Evolutionary conservation across 371 early-diverging fungal genomes (phyloP).

Genomic region (Blyttiomyces sp.): DNA sequence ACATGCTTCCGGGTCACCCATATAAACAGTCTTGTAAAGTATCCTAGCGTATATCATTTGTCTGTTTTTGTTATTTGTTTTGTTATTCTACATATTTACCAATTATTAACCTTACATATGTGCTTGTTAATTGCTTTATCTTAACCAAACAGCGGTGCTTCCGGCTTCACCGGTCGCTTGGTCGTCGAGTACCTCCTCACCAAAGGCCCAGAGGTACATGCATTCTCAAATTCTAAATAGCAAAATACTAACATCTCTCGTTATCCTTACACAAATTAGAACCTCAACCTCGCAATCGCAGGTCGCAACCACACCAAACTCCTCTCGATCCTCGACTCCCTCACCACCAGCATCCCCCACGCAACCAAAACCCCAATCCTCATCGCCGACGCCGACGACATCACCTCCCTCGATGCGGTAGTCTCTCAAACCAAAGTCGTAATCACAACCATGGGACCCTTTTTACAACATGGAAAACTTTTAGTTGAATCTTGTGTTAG

Average conservation of each 20-base stretch:
- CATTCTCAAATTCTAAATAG: too few species aligned
- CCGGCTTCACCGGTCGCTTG: slow-evolving; percentile 79
- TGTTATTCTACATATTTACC: too few species aligned
- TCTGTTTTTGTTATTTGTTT: too few species aligned
- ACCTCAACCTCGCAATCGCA: slow-evolving; percentile 56
- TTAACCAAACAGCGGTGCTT: slow-evolving; percentile 92
- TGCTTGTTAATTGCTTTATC: too few species aligned
- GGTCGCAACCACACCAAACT: slow-evolving; percentile 67
- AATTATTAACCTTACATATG: too few species aligned
- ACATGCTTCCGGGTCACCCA: too few species aligned
- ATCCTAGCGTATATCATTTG: too few species aligned
- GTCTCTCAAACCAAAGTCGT: slow-evolving; percentile 68
- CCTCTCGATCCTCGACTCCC: slow-evolving; percentile 23
- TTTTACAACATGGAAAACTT: slow-evolving; percentile 61
- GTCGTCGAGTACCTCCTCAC: slow-evolving; percentile 66
- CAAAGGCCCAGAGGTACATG: slow-evolving; percentile 13
- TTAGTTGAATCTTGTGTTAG: slow-evolving; percentile 80
- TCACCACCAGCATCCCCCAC: slow-evolving; percentile 12
- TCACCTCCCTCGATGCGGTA: slow-evolving; percentile 54
- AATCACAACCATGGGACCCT: slow-evolving; percentile 66
- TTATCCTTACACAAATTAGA: too few species aligned
- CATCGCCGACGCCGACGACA: slow-evolving; percentile 59
- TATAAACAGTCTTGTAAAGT: too few species aligned
- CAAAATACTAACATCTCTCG: neutral
- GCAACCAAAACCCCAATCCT: slow-evolving; percentile 48